Base-by-base conservation (phyloP, 1,139 yeast species). In the Sugiyamaella xylanicola region DNA sequence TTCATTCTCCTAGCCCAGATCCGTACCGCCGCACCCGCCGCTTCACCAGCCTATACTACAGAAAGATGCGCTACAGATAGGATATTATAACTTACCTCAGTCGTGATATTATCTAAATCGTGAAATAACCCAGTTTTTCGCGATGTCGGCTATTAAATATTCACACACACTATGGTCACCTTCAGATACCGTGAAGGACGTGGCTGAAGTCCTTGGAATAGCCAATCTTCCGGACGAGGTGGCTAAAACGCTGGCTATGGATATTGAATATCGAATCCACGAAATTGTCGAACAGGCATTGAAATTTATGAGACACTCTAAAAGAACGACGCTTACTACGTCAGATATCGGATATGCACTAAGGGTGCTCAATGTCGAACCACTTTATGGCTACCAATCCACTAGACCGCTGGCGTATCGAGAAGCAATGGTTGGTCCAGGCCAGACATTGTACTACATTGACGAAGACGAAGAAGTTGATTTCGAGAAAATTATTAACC, bases 161-260 rank as follows among this genome's bases (percentile, higher is more conserved):
- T 91, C 97, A 2, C 96, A 91, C 71, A 89, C 98, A 1, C 79
- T 93, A 59, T 93, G 99, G 99, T 92, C 98, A 3, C 98, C 99
- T 7, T 85, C 89, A 60, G 99, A 95, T 69, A 95, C 99, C 0
- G 97, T 95, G 19, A 87, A 87, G 67, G 99, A 95, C 75, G 97
- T 90, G 16, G 97, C 98, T 0, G 99, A 93, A 67, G 82, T 91
- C 2, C 77, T 93, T 19, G 99, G 99, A 1, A 79, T 93, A 42
- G 71, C 77, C 7, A 86, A 80, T 59, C 75, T 93, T 47, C 89
- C 91, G 20, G 98, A 93, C 59, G 99, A 95, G 60, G 96, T 95
- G 1, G 88, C 97, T 53, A 89, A 90, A 67, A 90, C 95, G 61
- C 76, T 95, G 59, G 99, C 99, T 4, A 93, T 95, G 99, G 99